Evolutionary conservation across 495 filamentous ascomycete species (phyloP).

Genomic region (Evansstolkia leycettana): DNA sequence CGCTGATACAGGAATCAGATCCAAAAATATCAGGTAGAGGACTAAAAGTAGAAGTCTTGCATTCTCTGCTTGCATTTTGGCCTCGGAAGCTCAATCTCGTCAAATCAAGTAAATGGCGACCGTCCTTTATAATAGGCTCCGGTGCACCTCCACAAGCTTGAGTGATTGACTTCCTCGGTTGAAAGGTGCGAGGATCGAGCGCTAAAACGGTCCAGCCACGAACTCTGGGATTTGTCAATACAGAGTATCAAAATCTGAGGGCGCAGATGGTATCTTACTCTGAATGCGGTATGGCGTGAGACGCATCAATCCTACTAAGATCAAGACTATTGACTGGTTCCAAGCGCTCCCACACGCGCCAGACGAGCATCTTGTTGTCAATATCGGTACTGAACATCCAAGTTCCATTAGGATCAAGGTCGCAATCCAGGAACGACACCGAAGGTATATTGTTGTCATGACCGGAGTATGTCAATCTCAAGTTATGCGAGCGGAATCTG

Average conservation of each 20-base stretch:
- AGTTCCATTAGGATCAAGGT: slow-evolving; percentile 46
- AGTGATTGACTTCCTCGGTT: slow-evolving; percentile 13
- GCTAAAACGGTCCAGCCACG: slow-evolving; percentile 40
- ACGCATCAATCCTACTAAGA: slow-evolving; percentile 12
- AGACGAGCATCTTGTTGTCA: slow-evolving; percentile 46
- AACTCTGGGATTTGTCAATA: slow-evolving; percentile 5
- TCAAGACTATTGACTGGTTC: slow-evolving; percentile 16
- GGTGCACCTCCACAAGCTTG: slow-evolving; percentile 36
- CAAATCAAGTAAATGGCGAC: slow-evolving; percentile 17
- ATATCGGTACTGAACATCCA: slow-evolving; percentile 72
- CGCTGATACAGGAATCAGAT: no score
- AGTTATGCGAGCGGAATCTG: slow-evolving; percentile 24
- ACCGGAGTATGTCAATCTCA: slow-evolving; percentile 28
- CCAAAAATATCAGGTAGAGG: no score
- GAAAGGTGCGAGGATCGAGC: slow-evolving; percentile 36
- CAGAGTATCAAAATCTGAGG: no score
- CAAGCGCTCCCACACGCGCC: slow-evolving; percentile 48
- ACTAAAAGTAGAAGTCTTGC: slow-evolving; percentile 4
- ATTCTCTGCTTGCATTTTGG: slow-evolving; percentile 17
- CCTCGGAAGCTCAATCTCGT: slow-evolving; percentile 13
- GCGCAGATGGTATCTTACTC: no score
- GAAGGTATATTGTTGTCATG: slow-evolving; percentile 62
- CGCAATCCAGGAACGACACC: slow-evolving; percentile 58
- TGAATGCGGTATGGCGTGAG: no score
- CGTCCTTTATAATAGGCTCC: slow-evolving; percentile 6